These are phyloP conservation scores for Lachnellula willkommii DNA, from an alignment of 2,329 filamentous ascomycete species.

Conservation along the genomic window DNA sequence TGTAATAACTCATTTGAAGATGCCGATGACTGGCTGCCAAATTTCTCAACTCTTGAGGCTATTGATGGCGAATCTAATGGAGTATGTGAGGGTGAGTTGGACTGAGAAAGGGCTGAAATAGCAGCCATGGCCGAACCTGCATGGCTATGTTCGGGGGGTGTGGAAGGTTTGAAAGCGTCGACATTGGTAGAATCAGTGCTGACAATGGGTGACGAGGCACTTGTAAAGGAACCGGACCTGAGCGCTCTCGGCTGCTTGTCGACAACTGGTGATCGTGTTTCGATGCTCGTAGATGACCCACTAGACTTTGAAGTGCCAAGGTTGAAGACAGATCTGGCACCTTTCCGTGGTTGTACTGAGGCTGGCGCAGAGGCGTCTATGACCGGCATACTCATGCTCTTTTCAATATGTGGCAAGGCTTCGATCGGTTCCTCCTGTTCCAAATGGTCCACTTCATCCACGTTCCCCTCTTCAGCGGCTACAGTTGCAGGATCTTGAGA, in stretches of 20 bases:
- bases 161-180: conserved; percentile 54
- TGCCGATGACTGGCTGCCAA: conserved; percentile 45
- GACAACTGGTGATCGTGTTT: conserved; percentile 37
- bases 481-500: conserved; percentile 35
- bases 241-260: conserved; percentile 48
- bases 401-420: conserved; percentile 45
- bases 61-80: conserved; percentile 40
- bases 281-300: conserved; percentile 45
- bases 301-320: conserved; percentile 28
- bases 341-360: conserved; percentile 48
- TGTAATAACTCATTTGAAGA: conserved; percentile 43
- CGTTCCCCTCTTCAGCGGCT: conserved; percentile 42
- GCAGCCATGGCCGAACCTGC: conserved; percentile 63
- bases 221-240: conserved; percentile 58
- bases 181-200: conserved; percentile 62
- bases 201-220: conserved; percentile 58
- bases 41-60: conserved; percentile 35
- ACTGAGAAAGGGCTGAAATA: conserved; percentile 55
- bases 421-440: conserved; percentile 33
- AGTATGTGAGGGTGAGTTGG: conserved; percentile 46
- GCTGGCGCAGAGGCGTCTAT: conserved; percentile 37
- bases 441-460: conserved; percentile 36
- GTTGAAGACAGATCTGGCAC: conserved; percentile 27
- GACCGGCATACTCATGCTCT: conserved; percentile 47
- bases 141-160: conserved; percentile 51